A percentile compares a stretch with the other conserved stretches of the same genome.
Evolutionary conservation across 1,284 basidiomycete genomes (phyloP).

Genomic region (Limonomyces culmigenus): DNA sequence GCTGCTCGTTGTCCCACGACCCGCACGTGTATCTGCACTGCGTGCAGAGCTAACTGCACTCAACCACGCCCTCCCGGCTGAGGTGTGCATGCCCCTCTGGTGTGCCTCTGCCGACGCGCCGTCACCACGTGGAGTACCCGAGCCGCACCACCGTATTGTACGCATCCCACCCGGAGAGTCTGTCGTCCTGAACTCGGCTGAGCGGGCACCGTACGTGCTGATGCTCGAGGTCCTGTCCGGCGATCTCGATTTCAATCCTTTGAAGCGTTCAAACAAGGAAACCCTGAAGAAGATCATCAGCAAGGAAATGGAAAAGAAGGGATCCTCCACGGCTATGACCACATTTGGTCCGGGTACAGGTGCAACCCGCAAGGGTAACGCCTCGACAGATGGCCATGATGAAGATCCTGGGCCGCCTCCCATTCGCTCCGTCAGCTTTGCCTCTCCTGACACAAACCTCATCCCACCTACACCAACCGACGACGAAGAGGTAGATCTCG

Average conservation of each 20-base stretch:
- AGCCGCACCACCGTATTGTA: constrained; percentile 87
- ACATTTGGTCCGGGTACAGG: constrained; percentile 9
- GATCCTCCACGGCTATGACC: constrained; percentile 33
- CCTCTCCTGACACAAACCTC: constrained; percentile 7
- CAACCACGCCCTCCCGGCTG: constrained; percentile 91
- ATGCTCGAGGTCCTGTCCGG: constrained; percentile 85
- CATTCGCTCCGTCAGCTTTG: too few species aligned
- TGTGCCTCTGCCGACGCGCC: constrained; percentile 55
- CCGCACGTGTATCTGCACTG: constrained; percentile 86
- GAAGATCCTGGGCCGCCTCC: too few species aligned
- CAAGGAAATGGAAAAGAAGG: constrained; percentile 48
- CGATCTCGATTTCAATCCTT: constrained; percentile 90
- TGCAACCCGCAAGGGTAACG: constrained; percentile 1
- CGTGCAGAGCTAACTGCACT: constrained; percentile 90
- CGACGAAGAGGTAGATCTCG: constrained; percentile 84
- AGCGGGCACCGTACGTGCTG: constrained; percentile 87
- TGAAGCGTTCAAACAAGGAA: constrained; percentile 72
- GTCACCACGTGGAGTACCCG: constrained; percentile 21
- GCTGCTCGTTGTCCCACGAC: constrained; percentile 83
- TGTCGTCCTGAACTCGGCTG: constrained; percentile 96
- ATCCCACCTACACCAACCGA: constrained; percentile 18
- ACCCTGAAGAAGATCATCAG: constrained; percentile 69
- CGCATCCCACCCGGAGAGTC: constrained; percentile 96
- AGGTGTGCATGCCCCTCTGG: constrained; percentile 98
- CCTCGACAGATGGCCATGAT: too few species aligned